Evolutionary conservation across 257 asterid genomes (phyloP).

Genomic region (Solanum gracilifrons): DNA sequence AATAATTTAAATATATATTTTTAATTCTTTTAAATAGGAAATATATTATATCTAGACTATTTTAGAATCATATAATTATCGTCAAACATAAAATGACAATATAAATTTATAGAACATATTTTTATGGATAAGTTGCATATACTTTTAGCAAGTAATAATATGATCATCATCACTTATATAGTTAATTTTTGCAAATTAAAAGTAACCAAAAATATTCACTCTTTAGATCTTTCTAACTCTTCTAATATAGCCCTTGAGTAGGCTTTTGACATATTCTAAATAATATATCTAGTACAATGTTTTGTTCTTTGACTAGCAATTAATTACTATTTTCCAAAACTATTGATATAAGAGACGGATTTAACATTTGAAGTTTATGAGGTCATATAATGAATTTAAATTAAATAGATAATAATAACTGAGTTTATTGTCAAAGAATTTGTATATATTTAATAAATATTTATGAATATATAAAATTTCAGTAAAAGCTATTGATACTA

Average conservation of each 20-base stretch:
- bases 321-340: background rate
- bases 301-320: background rate
- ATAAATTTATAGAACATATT: background rate
- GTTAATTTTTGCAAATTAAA: background rate
- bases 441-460: background rate
- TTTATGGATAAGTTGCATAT: background rate
- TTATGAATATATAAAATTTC: background rate
- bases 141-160: background rate
- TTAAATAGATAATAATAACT: background rate
- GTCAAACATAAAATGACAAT: background rate
- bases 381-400: accelerated
- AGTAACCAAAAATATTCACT: background rate
- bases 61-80: background rate
- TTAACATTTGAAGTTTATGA: background rate
- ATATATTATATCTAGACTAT: background rate
- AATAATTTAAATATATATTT: background rate
- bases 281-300: background rate
- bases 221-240: background rate
- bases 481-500: too few species aligned
- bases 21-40: background rate
- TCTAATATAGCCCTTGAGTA: background rate
- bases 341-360: background rate
- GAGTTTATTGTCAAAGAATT: background rate
- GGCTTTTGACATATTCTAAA: background rate
- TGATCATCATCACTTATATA: background rate